Conservation (phyloP, 2,329 filamentous ascomycete genomes). For the Aspergillus proliferans region DNA sequence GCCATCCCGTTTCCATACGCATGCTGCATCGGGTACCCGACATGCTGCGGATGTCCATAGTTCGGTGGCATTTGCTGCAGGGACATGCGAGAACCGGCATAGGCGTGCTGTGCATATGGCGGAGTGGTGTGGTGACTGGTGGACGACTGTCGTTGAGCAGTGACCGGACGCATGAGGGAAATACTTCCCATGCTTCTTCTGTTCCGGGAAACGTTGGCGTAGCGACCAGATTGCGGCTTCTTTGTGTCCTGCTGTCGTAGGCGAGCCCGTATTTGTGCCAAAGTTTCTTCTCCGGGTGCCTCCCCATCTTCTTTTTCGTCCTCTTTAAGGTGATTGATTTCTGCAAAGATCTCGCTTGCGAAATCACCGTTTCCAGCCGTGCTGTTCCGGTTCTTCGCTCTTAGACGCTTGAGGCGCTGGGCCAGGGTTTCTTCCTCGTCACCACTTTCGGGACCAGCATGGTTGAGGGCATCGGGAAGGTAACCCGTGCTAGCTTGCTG, state of each 20-base stretch:
- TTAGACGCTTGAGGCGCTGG: slow-evolving; percentile 38
- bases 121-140: not conserved
- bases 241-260: slow-evolving; percentile 35
- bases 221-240: slow-evolving; percentile 7
- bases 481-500: slow-evolving; percentile 32
- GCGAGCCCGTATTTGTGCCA: slow-evolving; percentile 41
- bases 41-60: slow-evolving; percentile 10
- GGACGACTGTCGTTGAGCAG: slow-evolving; percentile 22
- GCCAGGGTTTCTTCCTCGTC: slow-evolving; percentile 42
- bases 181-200: slow-evolving; percentile 44
- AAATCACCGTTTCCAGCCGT: slow-evolving; percentile 36
- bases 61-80: slow-evolving; percentile 23
- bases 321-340: slow-evolving; percentile 29
- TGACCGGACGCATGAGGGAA: slow-evolving; percentile 49
- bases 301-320: slow-evolving; percentile 17
- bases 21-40: slow-evolving; percentile 14
- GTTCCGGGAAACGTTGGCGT: slow-evolving; percentile 21
- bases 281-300: slow-evolving; percentile 37
- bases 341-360: slow-evolving; percentile 36
- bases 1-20: slow-evolving; percentile 20
- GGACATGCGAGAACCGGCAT: slow-evolving; percentile 22
- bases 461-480: slow-evolving; percentile 20
- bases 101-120: slow-evolving; percentile 11
- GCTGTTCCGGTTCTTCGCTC: slow-evolving; percentile 25
- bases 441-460: slow-evolving; percentile 24